These are phyloP conservation scores for Sisymbrium irio DNA, from an alignment of 345 rosid species.

Conservation along the genomic window DNA sequence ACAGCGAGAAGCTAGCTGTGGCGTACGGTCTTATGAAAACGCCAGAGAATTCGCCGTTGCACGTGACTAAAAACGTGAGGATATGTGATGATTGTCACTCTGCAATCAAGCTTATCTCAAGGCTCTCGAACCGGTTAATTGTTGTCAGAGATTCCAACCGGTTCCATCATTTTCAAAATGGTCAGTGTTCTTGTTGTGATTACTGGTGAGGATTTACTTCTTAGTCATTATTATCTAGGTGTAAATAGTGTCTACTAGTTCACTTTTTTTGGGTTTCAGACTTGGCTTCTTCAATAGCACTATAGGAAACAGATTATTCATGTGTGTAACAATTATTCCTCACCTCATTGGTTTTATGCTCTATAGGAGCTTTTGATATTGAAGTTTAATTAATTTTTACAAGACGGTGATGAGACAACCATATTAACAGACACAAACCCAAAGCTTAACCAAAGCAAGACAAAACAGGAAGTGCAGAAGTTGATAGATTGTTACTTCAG, in stretches of 20 bases:
- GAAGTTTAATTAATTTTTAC: slow-evolving; percentile 5
- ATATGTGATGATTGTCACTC: slow-evolving; percentile 89
- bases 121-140: slow-evolving; percentile 49
- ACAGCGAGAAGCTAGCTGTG: slow-evolving; percentile 86
- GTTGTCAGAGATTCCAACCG: slow-evolving; percentile 77
- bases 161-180: slow-evolving; percentile 74
- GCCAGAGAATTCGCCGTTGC: slow-evolving; percentile 56
- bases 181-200: slow-evolving; percentile 67
- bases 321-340: neutral
- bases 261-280: neutral
- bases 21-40: slow-evolving; percentile 72
- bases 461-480: neutral
- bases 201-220: slow-evolving; percentile 26
- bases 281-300: neutral
- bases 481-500: neutral
- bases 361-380: slow-evolving; percentile 6
- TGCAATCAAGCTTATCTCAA: slow-evolving; percentile 71
- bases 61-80: slow-evolving; percentile 67
- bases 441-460: slow-evolving; percentile 8
- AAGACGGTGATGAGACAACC: slow-evolving; percentile 7
- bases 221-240: neutral
- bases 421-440: slow-evolving; percentile 20
- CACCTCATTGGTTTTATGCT: neutral
- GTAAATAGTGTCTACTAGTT: slow-evolving; percentile 8
- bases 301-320: neutral